These are phyloP conservation scores for Penicillium manginii DNA, from an alignment of 495 filamentous ascomycete genomes.

Conservation along the genomic window DNA sequence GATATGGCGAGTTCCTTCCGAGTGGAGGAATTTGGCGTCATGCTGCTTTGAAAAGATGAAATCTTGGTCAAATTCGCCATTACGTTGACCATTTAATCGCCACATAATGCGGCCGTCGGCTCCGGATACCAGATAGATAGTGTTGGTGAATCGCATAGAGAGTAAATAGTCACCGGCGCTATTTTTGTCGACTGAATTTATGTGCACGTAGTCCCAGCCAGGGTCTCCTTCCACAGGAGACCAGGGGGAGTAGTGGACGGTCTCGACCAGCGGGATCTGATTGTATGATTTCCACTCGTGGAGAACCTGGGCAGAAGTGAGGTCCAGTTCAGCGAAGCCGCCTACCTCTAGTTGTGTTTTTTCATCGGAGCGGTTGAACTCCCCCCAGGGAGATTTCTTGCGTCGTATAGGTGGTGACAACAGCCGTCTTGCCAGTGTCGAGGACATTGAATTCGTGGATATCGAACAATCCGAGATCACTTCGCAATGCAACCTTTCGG, in stretches of 20 bases:
- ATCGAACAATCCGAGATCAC: conserved; percentile 38
- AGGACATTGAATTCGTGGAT: conserved; percentile 54
- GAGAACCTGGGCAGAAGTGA: conserved; percentile 40
- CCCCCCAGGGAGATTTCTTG: conserved; percentile 40
- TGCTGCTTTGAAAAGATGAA: conserved; percentile 65
- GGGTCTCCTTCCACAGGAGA: conserved; percentile 22
- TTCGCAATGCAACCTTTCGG: conserved; percentile 35
- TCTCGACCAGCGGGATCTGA: conserved; percentile 37
- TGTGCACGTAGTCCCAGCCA: conserved; percentile 63
- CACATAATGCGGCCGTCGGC: conserved; percentile 59
- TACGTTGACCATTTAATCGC: conserved; percentile 52
- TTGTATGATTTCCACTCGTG: conserved; percentile 50
- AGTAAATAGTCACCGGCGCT: conserved; percentile 58
- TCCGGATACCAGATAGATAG: conserved; percentile 61
- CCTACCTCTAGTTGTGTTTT: conserved; percentile 36
- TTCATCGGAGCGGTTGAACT: conserved; percentile 37
- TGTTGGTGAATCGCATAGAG: conserved; percentile 57
- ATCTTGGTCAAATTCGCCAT: conserved; percentile 42
- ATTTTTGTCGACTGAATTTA: conserved; percentile 64
- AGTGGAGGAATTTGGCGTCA: conserved; percentile 56
- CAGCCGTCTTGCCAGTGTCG: conserved; percentile 35
- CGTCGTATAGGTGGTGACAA: conserved; percentile 50
- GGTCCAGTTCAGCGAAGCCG: conserved; percentile 48
- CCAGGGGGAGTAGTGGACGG: conserved; percentile 23
- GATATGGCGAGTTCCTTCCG: conserved; percentile 42